These are phyloP conservation scores for Suhomyces xylopsoci DNA, from an alignment of 805 yeast genomes.

Conservation along the genomic window DNA sequence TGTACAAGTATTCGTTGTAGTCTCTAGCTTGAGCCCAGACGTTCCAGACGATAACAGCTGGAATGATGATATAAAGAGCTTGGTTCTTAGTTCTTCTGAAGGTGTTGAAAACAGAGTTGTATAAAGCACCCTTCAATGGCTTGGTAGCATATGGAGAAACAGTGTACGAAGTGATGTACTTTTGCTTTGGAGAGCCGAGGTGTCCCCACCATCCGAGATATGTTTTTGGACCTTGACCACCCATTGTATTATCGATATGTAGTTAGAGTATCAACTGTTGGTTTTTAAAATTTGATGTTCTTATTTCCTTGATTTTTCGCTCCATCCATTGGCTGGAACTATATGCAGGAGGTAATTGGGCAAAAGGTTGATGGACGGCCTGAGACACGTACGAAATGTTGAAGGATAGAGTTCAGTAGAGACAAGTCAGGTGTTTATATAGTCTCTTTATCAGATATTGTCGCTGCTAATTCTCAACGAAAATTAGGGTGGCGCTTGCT, in stretches of 20 bases:
- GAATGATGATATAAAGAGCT: constrained; percentile 71
- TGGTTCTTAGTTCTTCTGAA: constrained; percentile 92
- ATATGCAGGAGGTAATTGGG: constrained; percentile 5
- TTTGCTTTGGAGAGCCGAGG: constrained; percentile 84
- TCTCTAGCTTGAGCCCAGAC: constrained; percentile 85
- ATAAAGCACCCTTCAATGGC: constrained; percentile 82
- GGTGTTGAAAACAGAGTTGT: constrained; percentile 86
- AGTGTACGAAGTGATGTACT: constrained; percentile 81
- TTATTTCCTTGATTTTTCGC: constrained; percentile 7
- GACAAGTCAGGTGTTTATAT: background rate
- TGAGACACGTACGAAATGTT: background rate
- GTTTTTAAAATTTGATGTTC: constrained; percentile 1
- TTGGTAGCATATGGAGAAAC: constrained; percentile 92
- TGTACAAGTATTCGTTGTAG: constrained; percentile 90
- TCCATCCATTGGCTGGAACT: constrained; percentile 11
- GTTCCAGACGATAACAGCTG: constrained; percentile 78
- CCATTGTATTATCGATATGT: constrained; percentile 42
- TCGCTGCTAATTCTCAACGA: background rate
- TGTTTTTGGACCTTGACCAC: constrained; percentile 66
- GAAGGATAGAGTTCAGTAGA: background rate
- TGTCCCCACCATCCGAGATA: constrained; percentile 99
- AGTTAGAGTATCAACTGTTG: background rate
- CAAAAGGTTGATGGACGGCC: background rate
- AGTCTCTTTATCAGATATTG: background rate
- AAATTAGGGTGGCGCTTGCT: background rate